Base-by-base conservation (phyloP, 2,329 filamentous ascomycete species). In the Hymenoscyphus fraxineus region DNA sequence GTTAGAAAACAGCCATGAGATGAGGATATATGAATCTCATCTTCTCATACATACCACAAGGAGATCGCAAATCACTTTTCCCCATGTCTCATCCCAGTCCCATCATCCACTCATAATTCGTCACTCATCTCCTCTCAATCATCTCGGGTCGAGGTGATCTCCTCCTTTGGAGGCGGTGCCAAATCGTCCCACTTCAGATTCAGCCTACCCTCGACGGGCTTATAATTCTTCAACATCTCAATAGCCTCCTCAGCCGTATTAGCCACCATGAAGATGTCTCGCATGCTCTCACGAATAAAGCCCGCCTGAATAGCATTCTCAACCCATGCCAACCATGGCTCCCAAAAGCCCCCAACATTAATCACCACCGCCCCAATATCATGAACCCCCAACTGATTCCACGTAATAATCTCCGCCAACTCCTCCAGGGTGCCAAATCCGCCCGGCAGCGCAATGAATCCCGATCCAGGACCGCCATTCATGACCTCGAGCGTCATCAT, bases 321-420 rank as follows among this genome's bases (percentile, higher is more conserved):
- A 65, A 97, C 86, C 94, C 93, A 97, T 60, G 84, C 78, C 65
- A 97, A 77, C 67, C 99, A 80, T 0, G 93, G 93, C 76, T 96
- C 90, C 85, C 93, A 99, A 78, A 96, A 98, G 0, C 93, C 92
- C 62, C 93, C 88, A 32, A 97, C 83, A 76, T 98, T 98, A 70
- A 91, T 86, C 59, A 97, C 80, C 62, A 94, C 88, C 57, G 98
- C 88, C 3, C 90, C 91, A 59, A 84, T 82, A 71, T 83, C 83
- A 78, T 98, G 95, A 69, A 99, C 98, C 0, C 95, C 94, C 59
- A 99, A 80, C 80, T 98, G 95, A 77, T 97, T 98, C 93, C 95
- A 99, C 12, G 92, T 96, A 32, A 88, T 88, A 2, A 92, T 87
- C 80, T 96, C 92, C 78, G 97, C 93, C 75, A 99, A 83, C 82